These are phyloP conservation scores for Talaromyces sp. DNA, from an alignment of 2,329 filamentous ascomycete species.

Conservation along the genomic window DNA sequence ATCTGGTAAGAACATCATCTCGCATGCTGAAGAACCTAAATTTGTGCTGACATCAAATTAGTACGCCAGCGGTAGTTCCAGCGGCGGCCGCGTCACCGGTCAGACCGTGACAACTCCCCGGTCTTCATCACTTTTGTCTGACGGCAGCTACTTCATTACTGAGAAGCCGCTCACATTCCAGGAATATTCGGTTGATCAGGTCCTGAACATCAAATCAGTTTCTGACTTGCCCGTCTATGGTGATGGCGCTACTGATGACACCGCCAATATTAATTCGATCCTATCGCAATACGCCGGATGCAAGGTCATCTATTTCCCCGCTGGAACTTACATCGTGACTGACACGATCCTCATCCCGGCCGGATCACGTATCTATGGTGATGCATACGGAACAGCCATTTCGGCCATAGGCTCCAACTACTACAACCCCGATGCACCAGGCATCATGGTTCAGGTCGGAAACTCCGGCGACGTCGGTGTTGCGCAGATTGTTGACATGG, in stretches of 20 bases:
- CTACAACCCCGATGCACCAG: conserved; percentile 42
- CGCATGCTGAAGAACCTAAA: neutral
- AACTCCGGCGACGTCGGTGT: conserved; percentile 48
- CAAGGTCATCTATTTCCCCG: conserved; percentile 33
- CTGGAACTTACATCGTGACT: conserved; percentile 41
- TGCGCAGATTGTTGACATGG: conserved; percentile 52
- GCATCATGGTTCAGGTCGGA: conserved; percentile 52
- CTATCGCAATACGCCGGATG: conserved; percentile 30
- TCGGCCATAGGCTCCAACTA: conserved; percentile 49
- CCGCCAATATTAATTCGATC: conserved; percentile 34
- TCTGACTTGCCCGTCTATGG: conserved; percentile 39
- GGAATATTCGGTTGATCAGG: conserved; percentile 38
- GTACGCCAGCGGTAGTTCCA: conserved; percentile 20
- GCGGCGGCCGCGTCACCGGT: conserved; percentile 30
- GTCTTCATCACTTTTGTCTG: conserved; percentile 30
- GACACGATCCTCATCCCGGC: conserved; percentile 47
- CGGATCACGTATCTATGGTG: conserved; percentile 52
- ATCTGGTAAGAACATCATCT: conserved; percentile 22
- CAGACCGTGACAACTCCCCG: conserved; percentile 30
- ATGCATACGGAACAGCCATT: conserved; percentile 51
- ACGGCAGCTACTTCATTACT: conserved; percentile 41
- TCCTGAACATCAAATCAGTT: conserved; percentile 49
- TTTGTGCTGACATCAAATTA: neutral
- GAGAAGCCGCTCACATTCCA: conserved; percentile 43
- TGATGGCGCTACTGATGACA: conserved; percentile 43